These are phyloP conservation scores for Clitocybe nebularis DNA, from an alignment of 1,284 basidiomycete species.

Conservation along the genomic window DNA sequence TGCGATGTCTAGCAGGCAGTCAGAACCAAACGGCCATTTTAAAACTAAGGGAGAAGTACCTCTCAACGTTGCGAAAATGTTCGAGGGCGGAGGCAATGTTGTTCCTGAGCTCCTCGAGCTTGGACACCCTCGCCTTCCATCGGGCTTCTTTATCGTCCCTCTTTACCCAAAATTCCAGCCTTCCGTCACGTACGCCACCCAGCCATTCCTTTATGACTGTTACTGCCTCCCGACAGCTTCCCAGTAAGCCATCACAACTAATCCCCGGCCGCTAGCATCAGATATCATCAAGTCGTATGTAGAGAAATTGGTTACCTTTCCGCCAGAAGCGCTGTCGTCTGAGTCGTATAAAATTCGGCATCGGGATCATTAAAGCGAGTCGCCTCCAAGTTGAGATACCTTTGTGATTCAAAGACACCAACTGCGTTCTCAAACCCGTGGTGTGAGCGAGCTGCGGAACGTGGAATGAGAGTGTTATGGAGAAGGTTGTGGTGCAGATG, in stretches of 20 bases:
- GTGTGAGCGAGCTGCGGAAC: constrained; percentile 27
- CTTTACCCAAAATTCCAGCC: constrained; percentile 36
- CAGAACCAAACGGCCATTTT: not conserved
- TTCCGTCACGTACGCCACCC: constrained; percentile 32
- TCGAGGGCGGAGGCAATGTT: constrained; percentile 38
- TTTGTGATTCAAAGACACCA: constrained; percentile 77
- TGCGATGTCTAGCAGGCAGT: constrained; percentile 39
- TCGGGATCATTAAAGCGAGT: constrained; percentile 50
- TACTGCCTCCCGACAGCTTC: constrained; percentile 43
- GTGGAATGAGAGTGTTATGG: constrained; percentile 25
- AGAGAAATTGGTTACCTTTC: constrained; percentile 29
- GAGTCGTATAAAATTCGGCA: constrained; percentile 46
- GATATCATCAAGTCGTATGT: not conserved
- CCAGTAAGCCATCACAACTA: constrained; percentile 56
- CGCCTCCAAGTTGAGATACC: constrained; percentile 75
- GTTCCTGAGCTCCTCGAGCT: constrained; percentile 34
- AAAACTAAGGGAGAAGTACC: constrained; percentile 31
- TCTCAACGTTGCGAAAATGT: constrained; percentile 46
- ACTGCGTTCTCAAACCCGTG: constrained; percentile 56
- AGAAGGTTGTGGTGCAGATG: constrained; percentile 26
- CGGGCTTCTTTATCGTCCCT: constrained; percentile 26
- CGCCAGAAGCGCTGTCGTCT: constrained; percentile 50
- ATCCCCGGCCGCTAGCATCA: not conserved
- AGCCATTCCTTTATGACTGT: constrained; percentile 52
- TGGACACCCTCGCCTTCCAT: constrained; percentile 33